phyloP scores from a whole-genome alignment of 2,329 filamentous ascomycete genomes.

The Fusarium sp. region DNA sequence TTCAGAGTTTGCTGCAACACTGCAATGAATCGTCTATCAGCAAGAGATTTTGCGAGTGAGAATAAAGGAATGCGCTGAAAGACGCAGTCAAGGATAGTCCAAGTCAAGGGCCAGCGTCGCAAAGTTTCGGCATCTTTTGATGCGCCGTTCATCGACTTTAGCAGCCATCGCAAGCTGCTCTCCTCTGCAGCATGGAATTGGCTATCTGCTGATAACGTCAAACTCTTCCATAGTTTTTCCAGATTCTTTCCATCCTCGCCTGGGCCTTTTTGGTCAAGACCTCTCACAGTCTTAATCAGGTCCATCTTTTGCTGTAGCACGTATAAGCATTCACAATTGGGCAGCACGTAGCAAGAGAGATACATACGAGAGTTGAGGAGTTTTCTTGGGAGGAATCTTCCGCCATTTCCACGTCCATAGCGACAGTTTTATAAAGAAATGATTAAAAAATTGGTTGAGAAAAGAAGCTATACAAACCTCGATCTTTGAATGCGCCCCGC shows the following conservation, averaged over 20 bases:
- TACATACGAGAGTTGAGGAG: constrained; percentile 26
- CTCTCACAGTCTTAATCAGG: constrained; percentile 62
- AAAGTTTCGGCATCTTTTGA: constrained; percentile 59
- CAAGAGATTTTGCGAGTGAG: constrained; percentile 75
- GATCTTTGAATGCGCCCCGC: constrained; percentile 36
- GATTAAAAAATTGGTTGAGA: constrained; percentile 15
- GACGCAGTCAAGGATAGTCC: constrained; percentile 69
- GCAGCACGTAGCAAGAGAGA: background rate
- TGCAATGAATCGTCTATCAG: constrained; percentile 72
- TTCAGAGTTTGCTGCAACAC: constrained; percentile 73
- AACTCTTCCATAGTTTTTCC: constrained; percentile 57
- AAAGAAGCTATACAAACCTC: constrained; percentile 26
- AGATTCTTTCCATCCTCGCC: constrained; percentile 58
- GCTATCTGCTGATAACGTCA: constrained; percentile 54
- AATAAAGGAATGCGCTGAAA: constrained; percentile 73
- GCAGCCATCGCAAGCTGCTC: constrained; percentile 68
- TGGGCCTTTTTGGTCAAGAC: constrained; percentile 62
- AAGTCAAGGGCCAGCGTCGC: constrained; percentile 65
- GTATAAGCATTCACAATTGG: constrained; percentile 30
- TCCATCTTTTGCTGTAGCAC: constrained; percentile 45
- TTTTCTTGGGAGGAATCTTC: constrained; percentile 8
- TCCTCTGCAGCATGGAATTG: constrained; percentile 64
- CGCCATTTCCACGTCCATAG: constrained; percentile 38
- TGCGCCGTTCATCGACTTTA: constrained; percentile 66
- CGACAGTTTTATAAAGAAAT: constrained; percentile 4